Evolutionary conservation across 768 basidiomycete species (phyloP).

Genomic region (Symmetrospora coprosmae): DNA sequence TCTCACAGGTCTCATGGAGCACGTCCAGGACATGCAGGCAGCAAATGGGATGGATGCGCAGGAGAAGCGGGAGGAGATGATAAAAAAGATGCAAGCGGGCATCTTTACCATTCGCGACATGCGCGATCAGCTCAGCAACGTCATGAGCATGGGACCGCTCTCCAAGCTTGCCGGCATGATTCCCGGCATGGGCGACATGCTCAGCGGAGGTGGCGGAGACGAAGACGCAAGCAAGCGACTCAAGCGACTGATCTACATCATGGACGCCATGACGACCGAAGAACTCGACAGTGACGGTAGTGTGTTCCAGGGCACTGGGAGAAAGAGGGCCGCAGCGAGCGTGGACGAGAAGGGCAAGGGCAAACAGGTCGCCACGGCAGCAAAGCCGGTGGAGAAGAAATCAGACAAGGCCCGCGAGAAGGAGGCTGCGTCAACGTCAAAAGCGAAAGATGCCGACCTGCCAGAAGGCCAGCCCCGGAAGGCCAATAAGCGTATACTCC

Average conservation of each 20-base stretch:
- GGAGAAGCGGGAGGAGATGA: slow-evolving; percentile 94
- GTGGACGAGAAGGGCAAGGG: no score
- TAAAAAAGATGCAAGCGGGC: slow-evolving; percentile 91
- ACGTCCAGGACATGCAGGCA: slow-evolving; percentile 92
- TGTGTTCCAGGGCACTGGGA: slow-evolving; percentile 56
- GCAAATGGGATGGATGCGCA: slow-evolving; percentile 40
- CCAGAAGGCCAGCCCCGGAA: slow-evolving; percentile 38
- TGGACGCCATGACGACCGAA: slow-evolving; percentile 84
- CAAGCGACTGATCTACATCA: slow-evolving; percentile 98
- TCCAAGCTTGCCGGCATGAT: slow-evolving; percentile 99
- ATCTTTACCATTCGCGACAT: slow-evolving; percentile 93
- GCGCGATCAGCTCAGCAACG: slow-evolving; percentile 90
- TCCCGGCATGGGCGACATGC: slow-evolving; percentile 78
- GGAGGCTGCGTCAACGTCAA: slow-evolving; percentile 49
- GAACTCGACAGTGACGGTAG: slow-evolving; percentile 93
- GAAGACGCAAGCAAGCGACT: slow-evolving; percentile 79
- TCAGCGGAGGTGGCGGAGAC: slow-evolving; percentile 55
- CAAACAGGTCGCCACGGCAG: neutral
- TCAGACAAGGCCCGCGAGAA: slow-evolving; percentile 1
- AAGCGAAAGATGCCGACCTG: neutral
- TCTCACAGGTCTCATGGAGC: slow-evolving; percentile 91
- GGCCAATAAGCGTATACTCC: slow-evolving; percentile 76
- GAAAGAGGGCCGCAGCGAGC: slow-evolving; percentile 40
- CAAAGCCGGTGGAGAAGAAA: neutral
- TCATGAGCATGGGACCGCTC: slow-evolving; percentile 99